Evolutionary conservation across 2,329 filamentous ascomycete species (phyloP).

Genomic region (Xylariaceae sp.): DNA sequence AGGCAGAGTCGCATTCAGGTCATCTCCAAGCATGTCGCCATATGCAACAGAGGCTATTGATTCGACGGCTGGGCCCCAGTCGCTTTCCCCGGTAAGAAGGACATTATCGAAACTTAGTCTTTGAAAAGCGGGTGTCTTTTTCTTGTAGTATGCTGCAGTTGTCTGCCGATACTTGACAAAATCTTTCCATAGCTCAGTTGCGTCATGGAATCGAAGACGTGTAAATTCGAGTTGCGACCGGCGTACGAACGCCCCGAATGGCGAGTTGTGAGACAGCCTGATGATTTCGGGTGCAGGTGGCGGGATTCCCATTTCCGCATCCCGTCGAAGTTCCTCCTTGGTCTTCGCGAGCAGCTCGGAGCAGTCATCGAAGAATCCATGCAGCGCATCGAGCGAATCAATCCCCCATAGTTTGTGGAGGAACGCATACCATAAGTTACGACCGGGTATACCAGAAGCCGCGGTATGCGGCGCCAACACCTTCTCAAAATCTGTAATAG

Average conservation of each 20-base stretch:
- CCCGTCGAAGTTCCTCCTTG: slow-evolving; percentile 55
- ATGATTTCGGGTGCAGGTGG: slow-evolving; percentile 50
- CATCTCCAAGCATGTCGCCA: slow-evolving; percentile 48
- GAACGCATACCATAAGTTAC: slow-evolving; percentile 83
- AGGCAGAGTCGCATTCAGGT: slow-evolving; percentile 39
- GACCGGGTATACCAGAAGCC: slow-evolving; percentile 60
- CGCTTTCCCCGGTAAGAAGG: slow-evolving; percentile 45
- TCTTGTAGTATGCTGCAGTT: slow-evolving; percentile 62
- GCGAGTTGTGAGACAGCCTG: slow-evolving; percentile 66
- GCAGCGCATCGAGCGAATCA: slow-evolving; percentile 75
- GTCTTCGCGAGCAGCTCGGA: slow-evolving; percentile 56
- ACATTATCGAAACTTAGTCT: slow-evolving; percentile 56
- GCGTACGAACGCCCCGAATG: slow-evolving; percentile 76
- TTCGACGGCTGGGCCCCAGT: slow-evolving; percentile 49
- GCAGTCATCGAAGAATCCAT: slow-evolving; percentile 66
- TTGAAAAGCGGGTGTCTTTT: slow-evolving; percentile 57
- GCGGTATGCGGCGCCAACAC: slow-evolving; percentile 51
- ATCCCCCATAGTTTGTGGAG: slow-evolving; percentile 78
- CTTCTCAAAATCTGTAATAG: slow-evolving; percentile 56
- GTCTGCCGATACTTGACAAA: slow-evolving; percentile 78
- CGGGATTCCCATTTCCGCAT: slow-evolving; percentile 50
- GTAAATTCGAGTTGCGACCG: slow-evolving; percentile 75
- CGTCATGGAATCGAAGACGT: slow-evolving; percentile 74
- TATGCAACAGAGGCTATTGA: slow-evolving; percentile 47
- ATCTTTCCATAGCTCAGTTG: slow-evolving; percentile 71